A percentile compares a stretch with the other conserved stretches of the same genome.
Evolutionary conservation across 2,329 filamentous ascomycete species (phyloP).

Genomic region (Akanthomyces lecanii): DNA sequence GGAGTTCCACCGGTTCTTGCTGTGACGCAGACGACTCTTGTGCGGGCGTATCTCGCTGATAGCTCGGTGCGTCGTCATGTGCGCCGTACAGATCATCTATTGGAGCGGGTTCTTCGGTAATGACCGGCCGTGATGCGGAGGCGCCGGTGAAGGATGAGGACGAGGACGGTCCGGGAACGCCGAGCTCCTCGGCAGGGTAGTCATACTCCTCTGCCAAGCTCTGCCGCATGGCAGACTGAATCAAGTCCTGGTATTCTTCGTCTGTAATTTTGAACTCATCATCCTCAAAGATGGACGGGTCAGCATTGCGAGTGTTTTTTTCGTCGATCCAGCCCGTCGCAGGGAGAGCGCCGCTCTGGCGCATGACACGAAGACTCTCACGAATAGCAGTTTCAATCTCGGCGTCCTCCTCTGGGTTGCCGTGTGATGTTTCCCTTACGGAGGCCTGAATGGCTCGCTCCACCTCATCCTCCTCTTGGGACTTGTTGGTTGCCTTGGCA

Average conservation of each 20-base stretch:
- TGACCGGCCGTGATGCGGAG: not conserved
- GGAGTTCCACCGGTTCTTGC: not conserved
- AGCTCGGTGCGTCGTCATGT: slow-evolving; percentile 20
- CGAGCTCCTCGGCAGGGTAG: slow-evolving; percentile 20
- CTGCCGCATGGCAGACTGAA: slow-evolving; percentile 53
- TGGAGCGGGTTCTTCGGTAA: not conserved
- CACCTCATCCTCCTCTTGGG: slow-evolving; percentile 49
- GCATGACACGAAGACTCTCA: slow-evolving; percentile 60
- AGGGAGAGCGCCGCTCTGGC: slow-evolving; percentile 24
- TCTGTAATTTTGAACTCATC: slow-evolving; percentile 48
- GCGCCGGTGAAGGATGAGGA: not conserved
- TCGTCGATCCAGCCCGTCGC: slow-evolving; percentile 17
- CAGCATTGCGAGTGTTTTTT: slow-evolving; percentile 24
- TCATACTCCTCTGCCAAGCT: slow-evolving; percentile 36
- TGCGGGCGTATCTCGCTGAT: not conserved
- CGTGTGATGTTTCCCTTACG: slow-evolving; percentile 65
- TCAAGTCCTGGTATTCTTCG: slow-evolving; percentile 52
- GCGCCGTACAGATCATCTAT: slow-evolving; percentile 17
- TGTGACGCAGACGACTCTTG: slow-evolving; percentile 19
- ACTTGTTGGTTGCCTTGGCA: not conserved
- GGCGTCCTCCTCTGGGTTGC: slow-evolving; percentile 65
- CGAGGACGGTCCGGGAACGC: slow-evolving; percentile 11
- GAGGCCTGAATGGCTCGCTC: slow-evolving; percentile 68
- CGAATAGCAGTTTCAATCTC: slow-evolving; percentile 70
- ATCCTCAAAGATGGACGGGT: slow-evolving; percentile 33